Conservation (phyloP, 2,329 filamentous ascomycete species). For the Hortaea werneckii region DNA sequence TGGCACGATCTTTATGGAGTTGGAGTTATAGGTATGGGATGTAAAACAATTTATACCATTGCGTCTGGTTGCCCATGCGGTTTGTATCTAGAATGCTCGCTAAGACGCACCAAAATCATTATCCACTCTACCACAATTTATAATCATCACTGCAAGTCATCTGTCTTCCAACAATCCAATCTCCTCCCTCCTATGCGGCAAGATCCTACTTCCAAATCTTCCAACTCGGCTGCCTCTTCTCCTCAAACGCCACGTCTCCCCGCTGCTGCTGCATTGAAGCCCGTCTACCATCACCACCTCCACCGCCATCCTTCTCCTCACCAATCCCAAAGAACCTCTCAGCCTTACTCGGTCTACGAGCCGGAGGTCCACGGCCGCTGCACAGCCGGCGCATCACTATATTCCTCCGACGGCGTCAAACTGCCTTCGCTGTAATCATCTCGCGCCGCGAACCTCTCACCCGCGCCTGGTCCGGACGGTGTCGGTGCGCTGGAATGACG, state of each 20-base stretch:
- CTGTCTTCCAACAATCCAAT: too few species aligned
- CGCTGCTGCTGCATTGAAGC: constrained; percentile 3
- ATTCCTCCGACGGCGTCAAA: constrained; percentile 17
- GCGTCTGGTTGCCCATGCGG: too few species aligned
- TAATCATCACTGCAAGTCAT: too few species aligned
- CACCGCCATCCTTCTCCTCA: constrained; percentile 8
- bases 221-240: constrained; percentile 8
- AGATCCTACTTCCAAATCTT: constrained; percentile 15
- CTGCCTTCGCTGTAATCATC: constrained; percentile 9
- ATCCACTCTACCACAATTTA: too few species aligned
- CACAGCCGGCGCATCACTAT: constrained; percentile 16
- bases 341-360: constrained; percentile 20
- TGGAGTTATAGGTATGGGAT: constrained; percentile 9
- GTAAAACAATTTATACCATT: too few species aligned
- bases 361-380: constrained; percentile 4
- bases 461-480: background rate
- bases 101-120: too few species aligned
- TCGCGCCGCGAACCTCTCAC: constrained; percentile 1
- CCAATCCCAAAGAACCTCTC: constrained; percentile 23
- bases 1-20: constrained; percentile 43
- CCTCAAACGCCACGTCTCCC: constrained; percentile 4
- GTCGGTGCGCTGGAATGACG: background rate
- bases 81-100: too few species aligned
- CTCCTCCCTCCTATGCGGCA: too few species aligned
- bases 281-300: constrained; percentile 3